Evolutionary conservation across 805 yeast genomes (phyloP), one percentile per base, ranked within the genome.

Genomic region (Phaffomyces antillensis): DNA sequence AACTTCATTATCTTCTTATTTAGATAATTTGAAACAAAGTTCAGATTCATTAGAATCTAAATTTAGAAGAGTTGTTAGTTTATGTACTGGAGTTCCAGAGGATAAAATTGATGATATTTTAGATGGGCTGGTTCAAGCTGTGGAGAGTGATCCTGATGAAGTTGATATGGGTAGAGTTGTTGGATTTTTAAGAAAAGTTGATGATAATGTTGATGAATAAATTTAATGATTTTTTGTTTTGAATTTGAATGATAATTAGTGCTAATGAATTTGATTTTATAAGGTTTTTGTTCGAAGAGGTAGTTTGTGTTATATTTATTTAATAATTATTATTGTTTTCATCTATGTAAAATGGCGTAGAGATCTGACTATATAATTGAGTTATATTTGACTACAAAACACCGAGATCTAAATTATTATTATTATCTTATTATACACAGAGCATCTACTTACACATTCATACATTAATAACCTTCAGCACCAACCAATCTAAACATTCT

Each of bases 51-150:
- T 84, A 40, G 91, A 85, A 55, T 67, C 71, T 25, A 91, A 91
- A 62, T 93, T 89, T 67, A 81, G 93, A 55, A 75, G 86, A 54
- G 96, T 91, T 16, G 89, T 91, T 33, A 80, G 96, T 25, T 70
- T 88, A 42, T 90, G 98, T 68, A 85, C 96, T 4, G 93, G 93
- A 24, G 91, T 88, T 25, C 89, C 81, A 39, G 86, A 84, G 43
- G 77, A 75, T 43, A 83, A 81, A 50, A 95, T 93, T 30, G 96
- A 87, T 60, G 76, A 73, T 43, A 73, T 93, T 54, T 71, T 91
- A 41, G 93, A 86, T 52, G 95, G 91, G 5, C 71, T 91, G 41
- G 77, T 93, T 30, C 85, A 83, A 57, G 96, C 96, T 17, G 96
- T 91, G 7, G 96, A 90, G 51, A 84, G 91, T 49, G 90, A 83